These are phyloP conservation scores for Pilatotrama ljubarskyi DNA, from an alignment of 768 basidiomycete genomes.

Conservation along the genomic window DNA sequence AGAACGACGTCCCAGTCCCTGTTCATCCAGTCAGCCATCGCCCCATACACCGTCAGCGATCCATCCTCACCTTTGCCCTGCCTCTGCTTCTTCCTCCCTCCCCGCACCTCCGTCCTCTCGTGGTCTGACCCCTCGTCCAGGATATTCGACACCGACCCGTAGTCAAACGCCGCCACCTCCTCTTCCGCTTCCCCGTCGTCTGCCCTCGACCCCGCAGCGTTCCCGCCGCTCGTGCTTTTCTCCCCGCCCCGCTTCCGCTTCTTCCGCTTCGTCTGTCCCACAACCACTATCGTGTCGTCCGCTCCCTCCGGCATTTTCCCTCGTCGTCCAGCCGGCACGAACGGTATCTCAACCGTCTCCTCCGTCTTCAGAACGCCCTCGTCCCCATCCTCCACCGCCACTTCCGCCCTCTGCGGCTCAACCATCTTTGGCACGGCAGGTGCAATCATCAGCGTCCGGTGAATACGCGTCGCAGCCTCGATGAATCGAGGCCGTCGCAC, in stretches of 20 bases:
- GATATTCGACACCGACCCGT: constrained; percentile 41
- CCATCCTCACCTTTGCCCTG: constrained; percentile 33
- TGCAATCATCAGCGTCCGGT: constrained; percentile 60
- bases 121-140: constrained; percentile 39
- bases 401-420: neutral
- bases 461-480: constrained; percentile 64
- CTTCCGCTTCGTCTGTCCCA: constrained; percentile 63
- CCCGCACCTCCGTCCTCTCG: constrained; percentile 25
- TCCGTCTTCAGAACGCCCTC: constrained; percentile 28
- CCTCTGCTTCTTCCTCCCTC: constrained; percentile 50
- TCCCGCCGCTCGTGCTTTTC: neutral
- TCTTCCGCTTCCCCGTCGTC: constrained; percentile 8
- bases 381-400: constrained; percentile 1
- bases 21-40: neutral
- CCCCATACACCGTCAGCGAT: neutral
- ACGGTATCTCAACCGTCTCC: constrained; percentile 73
- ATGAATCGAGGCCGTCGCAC: constrained; percentile 39
- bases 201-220: constrained; percentile 21
- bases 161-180: constrained; percentile 38
- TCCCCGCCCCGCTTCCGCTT: constrained; percentile 59
- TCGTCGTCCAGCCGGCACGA: constrained; percentile 68
- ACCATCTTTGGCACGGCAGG: constrained; percentile 52
- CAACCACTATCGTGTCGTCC: constrained; percentile 71
- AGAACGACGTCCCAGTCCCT: constrained; percentile 23
- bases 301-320: constrained; percentile 27